Evolutionary conservation across 1,284 basidiomycete genomes (phyloP).

Genomic region (Cryptococcus sp.): DNA sequence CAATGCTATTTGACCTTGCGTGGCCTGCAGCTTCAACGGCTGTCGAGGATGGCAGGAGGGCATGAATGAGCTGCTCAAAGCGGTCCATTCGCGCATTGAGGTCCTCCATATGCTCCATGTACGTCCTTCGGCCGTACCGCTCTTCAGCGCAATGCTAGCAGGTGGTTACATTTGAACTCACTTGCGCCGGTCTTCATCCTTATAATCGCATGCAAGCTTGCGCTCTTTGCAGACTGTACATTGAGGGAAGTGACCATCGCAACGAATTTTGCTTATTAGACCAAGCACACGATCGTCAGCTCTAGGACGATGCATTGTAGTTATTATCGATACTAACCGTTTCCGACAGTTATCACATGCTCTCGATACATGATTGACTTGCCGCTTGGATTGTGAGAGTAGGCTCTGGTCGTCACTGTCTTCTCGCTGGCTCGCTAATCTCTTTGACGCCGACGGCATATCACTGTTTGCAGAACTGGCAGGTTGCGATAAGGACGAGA

Average conservation of each 20-base stretch:
- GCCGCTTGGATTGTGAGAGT: slow-evolving; percentile 1
- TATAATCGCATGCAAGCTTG: slow-evolving; percentile 20
- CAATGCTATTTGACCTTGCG: neutral
- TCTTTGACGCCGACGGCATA: too few relatives aligned
- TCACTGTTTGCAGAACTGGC: too few relatives aligned
- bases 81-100: slow-evolving; percentile 21
- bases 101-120: slow-evolving; percentile 19
- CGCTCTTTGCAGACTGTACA: slow-evolving; percentile 19
- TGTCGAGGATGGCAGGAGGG: slow-evolving; percentile 3
- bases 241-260: slow-evolving; percentile 18
- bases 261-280: slow-evolving; percentile 21
- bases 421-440: too few relatives aligned
- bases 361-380: slow-evolving; percentile 15
- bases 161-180: slow-evolving; percentile 4
- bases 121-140: slow-evolving; percentile 3
- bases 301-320: neutral
- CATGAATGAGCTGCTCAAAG: slow-evolving; percentile 19
- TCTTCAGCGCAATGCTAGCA: neutral
- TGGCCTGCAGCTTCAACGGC: neutral
- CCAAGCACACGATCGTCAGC: neutral
- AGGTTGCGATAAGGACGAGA: too few relatives aligned
- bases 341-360: slow-evolving; percentile 27
- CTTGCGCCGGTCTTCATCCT: slow-evolving; percentile 29
- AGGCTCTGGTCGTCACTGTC: neutral
- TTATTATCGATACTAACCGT: slow-evolving; percentile 11